A percentile compares a stretch with the other conserved stretches of the same genome.
phyloP scores from a whole-genome alignment of 2,329 filamentous ascomycete species.

The Metarhizium guizhouense region DNA sequence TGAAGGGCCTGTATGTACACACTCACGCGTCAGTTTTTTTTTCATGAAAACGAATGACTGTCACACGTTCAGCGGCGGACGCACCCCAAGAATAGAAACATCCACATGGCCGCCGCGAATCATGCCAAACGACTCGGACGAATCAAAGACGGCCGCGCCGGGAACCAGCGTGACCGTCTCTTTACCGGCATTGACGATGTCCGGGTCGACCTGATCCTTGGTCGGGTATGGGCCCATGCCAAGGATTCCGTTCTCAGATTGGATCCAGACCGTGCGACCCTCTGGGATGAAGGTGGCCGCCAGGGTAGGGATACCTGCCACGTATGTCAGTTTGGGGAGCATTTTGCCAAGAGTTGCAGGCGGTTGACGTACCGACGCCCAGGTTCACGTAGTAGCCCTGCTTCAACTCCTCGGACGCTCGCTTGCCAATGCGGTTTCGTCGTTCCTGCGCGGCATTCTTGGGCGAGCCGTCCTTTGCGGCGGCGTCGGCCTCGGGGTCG shows the following conservation, averaged over 20 bases:
- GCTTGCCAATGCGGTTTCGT: constrained; percentile 63
- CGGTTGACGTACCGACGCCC: constrained; percentile 44
- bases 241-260: constrained; percentile 79
- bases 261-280: constrained; percentile 67
- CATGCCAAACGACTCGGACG: constrained; percentile 77
- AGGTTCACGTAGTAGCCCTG: constrained; percentile 74
- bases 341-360: neutral
- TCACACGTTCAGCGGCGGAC: constrained; percentile 8
- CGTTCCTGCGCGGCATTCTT: constrained; percentile 40
- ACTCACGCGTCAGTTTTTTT: too few species aligned
- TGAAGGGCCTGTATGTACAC: constrained; percentile 48
- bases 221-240: constrained; percentile 77
- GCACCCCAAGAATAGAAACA: constrained; percentile 67
- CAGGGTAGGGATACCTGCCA: constrained; percentile 67
- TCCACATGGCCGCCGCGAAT: constrained; percentile 79
- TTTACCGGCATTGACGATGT: constrained; percentile 81
- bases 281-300: constrained; percentile 66
- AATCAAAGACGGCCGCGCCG: constrained; percentile 71
- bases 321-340: neutral
- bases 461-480: constrained; percentile 24
- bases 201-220: constrained; percentile 61
- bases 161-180: constrained; percentile 75
- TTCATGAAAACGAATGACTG: neutral
- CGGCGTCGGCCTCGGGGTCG: constrained; percentile 23
- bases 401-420: constrained; percentile 74